phyloP scores from a whole-genome alignment of 768 basidiomycete species.

The Stropharia rugosoannulata region DNA sequence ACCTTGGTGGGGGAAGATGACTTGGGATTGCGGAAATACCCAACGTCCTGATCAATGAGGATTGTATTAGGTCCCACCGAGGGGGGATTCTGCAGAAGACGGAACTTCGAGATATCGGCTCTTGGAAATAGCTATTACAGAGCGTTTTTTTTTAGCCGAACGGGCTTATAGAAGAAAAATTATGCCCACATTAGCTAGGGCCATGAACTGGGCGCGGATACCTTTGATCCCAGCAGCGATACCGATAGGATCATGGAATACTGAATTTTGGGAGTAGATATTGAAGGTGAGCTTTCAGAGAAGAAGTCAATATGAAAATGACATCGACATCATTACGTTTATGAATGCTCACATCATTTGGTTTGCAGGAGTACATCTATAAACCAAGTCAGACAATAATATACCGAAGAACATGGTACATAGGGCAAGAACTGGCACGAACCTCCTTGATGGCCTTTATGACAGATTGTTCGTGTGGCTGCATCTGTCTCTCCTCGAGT shows the following conservation, averaged over 20 bases:
- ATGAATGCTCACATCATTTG: conserved; percentile 26
- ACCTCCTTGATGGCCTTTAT: conserved; percentile 43
- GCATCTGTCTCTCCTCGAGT: conserved; percentile 33
- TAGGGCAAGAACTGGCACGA: conserved; percentile 3
- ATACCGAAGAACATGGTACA: no score
- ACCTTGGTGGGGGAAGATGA: conserved; percentile 41
- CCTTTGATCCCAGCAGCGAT: conserved; percentile 39
- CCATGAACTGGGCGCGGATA: conserved; percentile 44
- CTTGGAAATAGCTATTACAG: conserved; percentile 37
- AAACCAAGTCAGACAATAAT: neutral
- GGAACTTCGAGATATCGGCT: conserved; percentile 41
- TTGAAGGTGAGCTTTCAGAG: conserved; percentile 36
- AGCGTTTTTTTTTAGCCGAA: neutral
- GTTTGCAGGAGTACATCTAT: conserved; percentile 39
- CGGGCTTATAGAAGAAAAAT: neutral
- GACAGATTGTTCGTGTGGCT: conserved; percentile 35
- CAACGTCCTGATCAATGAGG: conserved; percentile 47
- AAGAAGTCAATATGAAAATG: neutral
- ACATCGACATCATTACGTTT: neutral
- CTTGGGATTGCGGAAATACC: conserved; percentile 38
- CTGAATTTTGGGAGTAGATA: conserved; percentile 38
- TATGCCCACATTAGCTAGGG: conserved; percentile 35
- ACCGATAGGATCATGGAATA: conserved; percentile 47
- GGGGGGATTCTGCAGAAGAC: conserved; percentile 38
- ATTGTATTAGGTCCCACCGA: conserved; percentile 34